Evolutionary conservation across 1,284 basidiomycete genomes (phyloP).

Genomic region (Sanghuangporus weigelae): DNA sequence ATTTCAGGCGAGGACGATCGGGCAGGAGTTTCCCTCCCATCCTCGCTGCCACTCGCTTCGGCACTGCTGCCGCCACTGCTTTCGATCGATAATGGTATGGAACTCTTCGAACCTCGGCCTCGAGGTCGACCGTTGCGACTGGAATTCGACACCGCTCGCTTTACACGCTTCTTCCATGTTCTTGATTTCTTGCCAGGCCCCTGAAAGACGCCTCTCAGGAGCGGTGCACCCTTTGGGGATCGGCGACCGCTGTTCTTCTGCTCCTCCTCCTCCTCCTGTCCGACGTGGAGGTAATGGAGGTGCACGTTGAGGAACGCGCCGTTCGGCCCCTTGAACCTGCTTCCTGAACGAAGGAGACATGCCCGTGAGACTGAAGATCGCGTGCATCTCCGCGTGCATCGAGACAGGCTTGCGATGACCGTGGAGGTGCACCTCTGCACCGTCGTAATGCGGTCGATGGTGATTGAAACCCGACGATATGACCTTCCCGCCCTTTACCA

Average conservation of each 20-base stretch:
- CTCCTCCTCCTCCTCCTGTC: slow-evolving; percentile 20
- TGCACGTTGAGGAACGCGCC: slow-evolving; percentile 28
- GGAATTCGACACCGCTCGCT: slow-evolving; percentile 4
- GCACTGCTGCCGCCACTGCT: slow-evolving; percentile 17
- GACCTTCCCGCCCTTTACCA: slow-evolving; percentile 55
- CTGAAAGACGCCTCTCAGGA: slow-evolving; percentile 23
- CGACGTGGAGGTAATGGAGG: slow-evolving; percentile 23
- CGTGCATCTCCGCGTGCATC: slow-evolving; percentile 62
- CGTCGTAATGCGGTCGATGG: slow-evolving; percentile 50
- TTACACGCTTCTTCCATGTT: slow-evolving; percentile 13
- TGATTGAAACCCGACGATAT: slow-evolving; percentile 51
- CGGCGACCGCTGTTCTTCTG: slow-evolving; percentile 19
- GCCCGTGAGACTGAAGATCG: slow-evolving; percentile 48
- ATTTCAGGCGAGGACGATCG: slow-evolving; percentile 13
- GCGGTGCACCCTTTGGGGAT: slow-evolving; percentile 21
- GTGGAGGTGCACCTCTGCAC: slow-evolving; percentile 35
- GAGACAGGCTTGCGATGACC: slow-evolving; percentile 47
- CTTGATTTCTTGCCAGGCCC: slow-evolving; percentile 18
- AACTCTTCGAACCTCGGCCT: slow-evolving; percentile 4
- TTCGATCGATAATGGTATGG: slow-evolving; percentile 8
- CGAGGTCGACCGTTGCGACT: background rate
- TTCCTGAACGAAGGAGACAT: slow-evolving; percentile 49
- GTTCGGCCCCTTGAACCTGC: slow-evolving; percentile 42
- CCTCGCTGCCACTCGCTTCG: slow-evolving; percentile 14
- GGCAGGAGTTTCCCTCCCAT: slow-evolving; percentile 10